A percentile compares a stretch with the other conserved stretches of the same genome.
phyloP scores from a whole-genome alignment of 202 grass and related monocot genomes.

The Eragrostis tef region DNA sequence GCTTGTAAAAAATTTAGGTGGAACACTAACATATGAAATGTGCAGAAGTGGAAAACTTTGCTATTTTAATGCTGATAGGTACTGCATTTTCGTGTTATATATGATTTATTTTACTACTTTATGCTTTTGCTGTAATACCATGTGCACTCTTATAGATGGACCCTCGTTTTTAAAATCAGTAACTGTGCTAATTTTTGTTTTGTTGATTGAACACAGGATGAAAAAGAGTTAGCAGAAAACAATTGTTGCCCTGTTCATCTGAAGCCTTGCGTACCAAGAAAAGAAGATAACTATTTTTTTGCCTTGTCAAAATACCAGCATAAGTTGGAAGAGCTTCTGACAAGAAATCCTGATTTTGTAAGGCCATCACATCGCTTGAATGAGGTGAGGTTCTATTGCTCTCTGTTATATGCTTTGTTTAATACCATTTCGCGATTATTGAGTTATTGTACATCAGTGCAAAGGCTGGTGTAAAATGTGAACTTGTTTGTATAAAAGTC shows the following conservation, averaged over 20 bases:
- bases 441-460: constrained; percentile 32
- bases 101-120: constrained; percentile 9
- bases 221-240: constrained; percentile 85
- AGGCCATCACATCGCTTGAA: constrained; percentile 87
- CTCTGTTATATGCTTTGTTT: constrained; percentile 31
- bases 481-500: background rate
- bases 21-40: background rate
- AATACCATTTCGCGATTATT: constrained; percentile 26
- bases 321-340: constrained; percentile 79
- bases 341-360: constrained; percentile 88
- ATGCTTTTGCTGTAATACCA: constrained; percentile 1
- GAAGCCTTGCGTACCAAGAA: constrained; percentile 83
- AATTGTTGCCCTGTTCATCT: constrained; percentile 81
- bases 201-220: constrained; percentile 66
- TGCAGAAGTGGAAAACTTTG: background rate
- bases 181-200: constrained; percentile 30
- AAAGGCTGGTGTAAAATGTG: constrained; percentile 23
- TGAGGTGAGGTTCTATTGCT: constrained; percentile 67
- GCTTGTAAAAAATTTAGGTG: background rate
- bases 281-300: constrained; percentile 99
- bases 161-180: background rate
- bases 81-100: background rate
- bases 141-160: background rate
- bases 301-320: constrained; percentile 94
- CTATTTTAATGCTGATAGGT: background rate